Evolutionary conservation across 2,329 filamentous ascomycete genomes (phyloP), one percentile per base, ranked within the genome.

Genomic region (Dendrostoma leiphaemia): DNA sequence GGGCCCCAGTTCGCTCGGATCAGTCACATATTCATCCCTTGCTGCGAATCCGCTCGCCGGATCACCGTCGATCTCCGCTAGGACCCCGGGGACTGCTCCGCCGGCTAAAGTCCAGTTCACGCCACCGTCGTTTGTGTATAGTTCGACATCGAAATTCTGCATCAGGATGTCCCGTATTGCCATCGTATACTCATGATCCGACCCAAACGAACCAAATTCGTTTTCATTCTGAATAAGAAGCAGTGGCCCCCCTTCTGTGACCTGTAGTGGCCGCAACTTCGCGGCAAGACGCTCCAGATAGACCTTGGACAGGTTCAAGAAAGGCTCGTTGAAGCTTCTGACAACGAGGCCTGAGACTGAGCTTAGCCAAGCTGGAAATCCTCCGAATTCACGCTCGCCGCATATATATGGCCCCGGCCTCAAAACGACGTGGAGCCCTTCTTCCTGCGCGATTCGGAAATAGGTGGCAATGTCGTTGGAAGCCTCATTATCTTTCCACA

Each of bases 221-320:
- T 79, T 79, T 60, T 79, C 76, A 8, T 79, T 67, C 61, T 79
- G 76, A 0, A 75, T 68, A 75, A 79, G 78, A 19, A 80, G 59
- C n/a, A 79, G 67, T 3, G 74, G 74, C 0, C 76, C 76, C 12
- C 75, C 76, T 0, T 69, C 61, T 1, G 69, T 71, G 15, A 74
- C 66, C 53, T 75, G 72, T 12, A 74, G 54, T 1, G 63, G 54
- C 8, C 51, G 26, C 23, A 78, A 50, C 13, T 74, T 69, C 1
- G 61, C 60, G n/a, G 70, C 72, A 1, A 77, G 64, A 13, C 67
- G 65, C 29, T 67, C 60, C 4, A 78, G 61, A 52, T 77, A 78
- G 6, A 53, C 59, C 40, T 65, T 63, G 6, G 74, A 63, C 3
- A 68, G 68, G 7, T 65, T 62, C 35, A 78, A 59, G 52, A 74